These are phyloP conservation scores for Moelleriella libera DNA, from an alignment of 2,329 filamentous ascomycete species.

Conservation along the genomic window DNA sequence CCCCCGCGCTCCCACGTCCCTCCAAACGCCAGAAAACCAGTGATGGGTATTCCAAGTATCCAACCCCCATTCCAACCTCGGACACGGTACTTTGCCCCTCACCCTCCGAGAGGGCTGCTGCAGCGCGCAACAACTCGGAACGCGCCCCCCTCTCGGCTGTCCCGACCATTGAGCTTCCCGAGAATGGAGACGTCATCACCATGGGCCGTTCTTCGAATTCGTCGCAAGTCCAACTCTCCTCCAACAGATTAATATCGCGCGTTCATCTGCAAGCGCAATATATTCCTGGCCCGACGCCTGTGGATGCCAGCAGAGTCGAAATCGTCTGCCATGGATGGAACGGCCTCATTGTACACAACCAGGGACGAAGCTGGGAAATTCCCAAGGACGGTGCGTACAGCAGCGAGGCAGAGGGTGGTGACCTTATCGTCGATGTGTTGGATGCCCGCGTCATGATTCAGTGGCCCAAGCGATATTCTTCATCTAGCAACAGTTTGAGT, in stretches of 20 bases:
- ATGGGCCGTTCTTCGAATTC: conserved; percentile 94
- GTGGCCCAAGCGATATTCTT: conserved; percentile 55
- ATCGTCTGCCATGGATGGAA: conserved; percentile 94
- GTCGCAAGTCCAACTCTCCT: conserved; percentile 86
- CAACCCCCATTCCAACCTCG: conserved; percentile 86
- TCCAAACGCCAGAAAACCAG: conserved; percentile 47
- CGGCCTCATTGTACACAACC: conserved; percentile 82
- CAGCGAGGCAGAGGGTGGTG: conserved; percentile 73
- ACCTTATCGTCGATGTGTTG: conserved; percentile 92
- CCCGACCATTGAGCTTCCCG: conserved; percentile 67
- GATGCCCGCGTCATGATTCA: conserved; percentile 78
- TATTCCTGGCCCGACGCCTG: conserved; percentile 50
- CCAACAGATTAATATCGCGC: conserved; percentile 84
- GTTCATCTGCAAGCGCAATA: conserved; percentile 85
- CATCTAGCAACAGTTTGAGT: conserved; percentile 24
- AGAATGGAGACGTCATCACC: conserved; percentile 65
- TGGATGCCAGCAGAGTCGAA: conserved; percentile 67
- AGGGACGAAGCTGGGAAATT: conserved; percentile 74
- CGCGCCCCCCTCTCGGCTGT: conserved; percentile 72
- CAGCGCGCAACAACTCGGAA: conserved; percentile 54
- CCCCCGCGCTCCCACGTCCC: conserved; percentile 55
- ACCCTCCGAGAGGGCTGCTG: conserved; percentile 33
- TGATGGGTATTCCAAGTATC: conserved; percentile 51
- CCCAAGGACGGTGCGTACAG: conserved; percentile 80
- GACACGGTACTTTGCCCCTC: conserved; percentile 83